These are phyloP conservation scores for Neurospora sp. DNA, from an alignment of 495 filamentous ascomycete genomes.

Conservation along the genomic window DNA sequence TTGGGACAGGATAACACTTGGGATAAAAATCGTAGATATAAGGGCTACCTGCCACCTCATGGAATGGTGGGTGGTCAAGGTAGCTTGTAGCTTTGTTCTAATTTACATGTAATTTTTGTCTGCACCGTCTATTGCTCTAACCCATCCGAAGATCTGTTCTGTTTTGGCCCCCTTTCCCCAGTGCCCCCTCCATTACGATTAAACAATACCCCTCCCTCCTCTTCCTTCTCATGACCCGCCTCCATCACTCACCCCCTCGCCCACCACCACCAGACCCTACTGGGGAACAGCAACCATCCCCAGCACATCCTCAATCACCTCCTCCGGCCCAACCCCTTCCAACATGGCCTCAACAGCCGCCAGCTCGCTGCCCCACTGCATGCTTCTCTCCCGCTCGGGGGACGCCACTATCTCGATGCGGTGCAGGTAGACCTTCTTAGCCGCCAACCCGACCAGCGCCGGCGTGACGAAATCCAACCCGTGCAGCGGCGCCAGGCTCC, in stretches of 20 bases:
- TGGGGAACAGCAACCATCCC: conserved; percentile 58
- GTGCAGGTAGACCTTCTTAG: conserved; percentile 83
- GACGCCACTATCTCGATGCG: conserved; percentile 54
- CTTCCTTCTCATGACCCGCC: not conserved
- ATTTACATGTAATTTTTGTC: not conserved
- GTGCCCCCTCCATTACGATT: not conserved
- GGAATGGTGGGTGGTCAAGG: not conserved
- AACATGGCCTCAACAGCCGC: conserved; percentile 55
- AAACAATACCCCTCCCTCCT: not conserved
- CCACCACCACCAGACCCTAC: conserved; percentile 21
- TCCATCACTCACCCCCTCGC: not conserved
- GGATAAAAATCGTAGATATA: not conserved
- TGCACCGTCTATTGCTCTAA: not conserved
- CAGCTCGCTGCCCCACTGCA: conserved; percentile 85
- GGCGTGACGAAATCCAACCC: conserved; percentile 74
- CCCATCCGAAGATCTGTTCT: not conserved
- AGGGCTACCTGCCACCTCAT: not conserved
- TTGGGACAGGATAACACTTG: not conserved
- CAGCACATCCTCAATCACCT: conserved; percentile 78
- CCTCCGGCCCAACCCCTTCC: conserved; percentile 58
- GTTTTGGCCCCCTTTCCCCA: not conserved
- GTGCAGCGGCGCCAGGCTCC: conserved; percentile 74
- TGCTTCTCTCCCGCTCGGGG: conserved; percentile 68
- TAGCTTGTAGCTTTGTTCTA: not conserved
- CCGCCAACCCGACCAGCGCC: conserved; percentile 70